Base-by-base conservation (phyloP, 2,329 filamentous ascomycete species). In the Mycocentrospora acerina region DNA sequence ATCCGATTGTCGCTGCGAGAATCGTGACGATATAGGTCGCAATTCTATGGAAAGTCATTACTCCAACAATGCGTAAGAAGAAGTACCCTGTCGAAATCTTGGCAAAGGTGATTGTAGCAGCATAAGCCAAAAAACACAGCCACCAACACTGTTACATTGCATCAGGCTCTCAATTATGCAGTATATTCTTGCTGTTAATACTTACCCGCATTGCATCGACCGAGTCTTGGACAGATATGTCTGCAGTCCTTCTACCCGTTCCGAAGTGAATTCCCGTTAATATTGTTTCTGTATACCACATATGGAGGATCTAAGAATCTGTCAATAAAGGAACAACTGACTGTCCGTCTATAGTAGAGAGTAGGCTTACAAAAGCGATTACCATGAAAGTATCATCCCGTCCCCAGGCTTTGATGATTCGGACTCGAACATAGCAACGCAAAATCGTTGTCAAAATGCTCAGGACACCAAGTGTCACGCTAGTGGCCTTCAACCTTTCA, bases 1-100 rank as follows among this genome's bases (percentile, higher is more conserved):
- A 53, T 2, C 74, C 71, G 30, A 74, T 60, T 6, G 69, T 29
- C 3, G 64, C 57, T 3, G 72, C 67, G 15, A 70, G 46, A 4
- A 53, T 46, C 32, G 76, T 70, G 28, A 74, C 65, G 7, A 52
- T 40, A 45, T 71, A 70, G 18, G 76, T 67, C 42, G 74, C 68
- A 39, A 61, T 56, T 29, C 64, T 59, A 38, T 77, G 73, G 0
- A 60, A 14, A 18, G 46, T 57, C n/a, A 64, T 64, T 35, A 71
- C 61, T 5, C 63, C 57, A 1, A 72, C 71, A 19, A 78, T 67
- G 34, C 75, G 71, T 12, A 77, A 66, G 26, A 78, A 66, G 35
- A 76, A 75, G n/a, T 76, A 56, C 9, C 51, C 71, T 31, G 77
- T 72, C 1, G 74, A 73, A 14, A 75, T 60, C 40, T 75, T 76